These are phyloP conservation scores for Penicillium goetzii DNA, from an alignment of 495 filamentous ascomycete species.

Conservation along the genomic window DNA sequence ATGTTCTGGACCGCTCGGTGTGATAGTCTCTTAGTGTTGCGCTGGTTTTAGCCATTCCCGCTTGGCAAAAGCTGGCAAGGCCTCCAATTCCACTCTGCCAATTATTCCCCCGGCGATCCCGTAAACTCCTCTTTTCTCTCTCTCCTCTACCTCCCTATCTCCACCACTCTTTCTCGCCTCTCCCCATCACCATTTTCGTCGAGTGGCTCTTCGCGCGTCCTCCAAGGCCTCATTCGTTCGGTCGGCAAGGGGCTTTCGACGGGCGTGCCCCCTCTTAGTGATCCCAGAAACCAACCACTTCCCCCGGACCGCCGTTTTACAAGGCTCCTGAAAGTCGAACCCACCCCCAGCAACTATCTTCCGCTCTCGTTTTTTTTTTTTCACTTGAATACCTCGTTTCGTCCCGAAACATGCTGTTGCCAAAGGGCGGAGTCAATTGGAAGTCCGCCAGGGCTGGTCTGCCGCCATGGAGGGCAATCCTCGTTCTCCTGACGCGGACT, in stretches of 20 bases:
- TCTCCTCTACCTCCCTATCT: conserved; percentile 8
- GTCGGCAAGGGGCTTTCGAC: conserved; percentile 34
- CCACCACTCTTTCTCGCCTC: conserved; percentile 9
- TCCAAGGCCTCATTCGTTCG: conserved; percentile 37
- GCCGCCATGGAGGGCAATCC: conserved; percentile 80
- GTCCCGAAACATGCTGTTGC: conserved; percentile 65
- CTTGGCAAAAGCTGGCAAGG: conserved; percentile 17
- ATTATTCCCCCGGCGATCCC: conserved; percentile 32
- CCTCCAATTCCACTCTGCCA: neutral
- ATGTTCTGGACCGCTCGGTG: neutral
- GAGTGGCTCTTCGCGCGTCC: conserved; percentile 20
- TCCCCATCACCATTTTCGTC: conserved; percentile 7
- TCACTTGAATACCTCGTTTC: conserved; percentile 3
- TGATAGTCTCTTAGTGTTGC: neutral
- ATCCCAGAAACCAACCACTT: conserved; percentile 18
- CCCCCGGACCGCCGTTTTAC: conserved; percentile 27
- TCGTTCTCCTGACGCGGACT: conserved; percentile 74
- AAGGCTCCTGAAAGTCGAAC: conserved; percentile 25
- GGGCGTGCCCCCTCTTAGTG: conserved; percentile 20
- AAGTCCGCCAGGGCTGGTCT: conserved; percentile 83
- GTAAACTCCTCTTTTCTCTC: conserved; percentile 28
- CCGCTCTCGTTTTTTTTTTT: conserved; percentile 11
- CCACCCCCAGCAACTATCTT: conserved; percentile 2
- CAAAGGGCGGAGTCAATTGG: conserved; percentile 90
- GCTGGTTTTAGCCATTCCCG: conserved; percentile 18